These are phyloP conservation scores for Malus orientalis DNA, from an alignment of 306 rosid species.

Conservation along the genomic window DNA sequence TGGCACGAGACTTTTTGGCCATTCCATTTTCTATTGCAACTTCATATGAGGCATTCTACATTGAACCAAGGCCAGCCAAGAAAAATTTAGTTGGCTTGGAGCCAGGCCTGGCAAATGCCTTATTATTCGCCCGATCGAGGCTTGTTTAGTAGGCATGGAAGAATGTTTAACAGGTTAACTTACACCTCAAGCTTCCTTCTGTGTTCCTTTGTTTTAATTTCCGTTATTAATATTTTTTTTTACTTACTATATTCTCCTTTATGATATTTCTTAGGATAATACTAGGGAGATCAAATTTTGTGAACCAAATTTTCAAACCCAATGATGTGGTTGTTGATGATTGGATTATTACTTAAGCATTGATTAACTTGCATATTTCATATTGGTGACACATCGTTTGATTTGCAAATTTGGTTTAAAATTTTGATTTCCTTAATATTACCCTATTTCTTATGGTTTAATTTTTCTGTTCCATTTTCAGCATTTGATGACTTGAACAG, in stretches of 20 bases:
- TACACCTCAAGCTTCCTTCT: not conserved
- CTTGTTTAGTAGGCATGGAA: not conserved
- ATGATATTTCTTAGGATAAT: not conserved
- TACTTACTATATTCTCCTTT: not conserved
- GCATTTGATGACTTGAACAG: not conserved
- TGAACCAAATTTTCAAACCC: no score
- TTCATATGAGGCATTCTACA: conserved; percentile 2
- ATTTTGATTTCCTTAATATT: no score
- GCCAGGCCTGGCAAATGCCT: not conserved
- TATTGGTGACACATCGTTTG: no score
- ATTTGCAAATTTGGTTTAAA: no score
- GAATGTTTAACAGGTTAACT: not conserved
- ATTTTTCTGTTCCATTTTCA: not conserved
- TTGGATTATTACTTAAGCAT: no score
- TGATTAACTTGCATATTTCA: no score
- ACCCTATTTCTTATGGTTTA: not conserved
- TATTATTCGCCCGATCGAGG: not conserved
- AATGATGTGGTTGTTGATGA: no score
- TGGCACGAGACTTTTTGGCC: conserved; percentile 4
- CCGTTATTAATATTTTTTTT: no score
- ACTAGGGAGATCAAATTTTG: no score
- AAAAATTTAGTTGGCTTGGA: not conserved
- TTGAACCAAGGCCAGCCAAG: conserved; percentile 1
- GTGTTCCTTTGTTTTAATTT: not conserved
- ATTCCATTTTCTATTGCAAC: conserved; percentile 4